phyloP scores from a whole-genome alignment of 2,329 filamentous ascomycete species.

The Coniochaeta sp. region DNA sequence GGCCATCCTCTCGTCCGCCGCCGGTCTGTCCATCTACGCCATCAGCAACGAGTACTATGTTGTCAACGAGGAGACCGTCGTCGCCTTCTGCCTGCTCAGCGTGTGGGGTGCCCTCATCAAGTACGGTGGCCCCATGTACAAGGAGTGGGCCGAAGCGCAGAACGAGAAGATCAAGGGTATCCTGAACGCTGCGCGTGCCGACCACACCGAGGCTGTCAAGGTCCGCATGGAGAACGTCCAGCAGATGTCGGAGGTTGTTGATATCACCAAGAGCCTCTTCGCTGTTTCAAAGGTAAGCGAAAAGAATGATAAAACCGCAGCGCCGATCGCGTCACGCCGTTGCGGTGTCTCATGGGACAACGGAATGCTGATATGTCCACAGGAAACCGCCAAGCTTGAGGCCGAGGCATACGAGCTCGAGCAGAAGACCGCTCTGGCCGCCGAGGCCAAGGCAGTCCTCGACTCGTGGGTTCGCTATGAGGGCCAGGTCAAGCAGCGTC shows the following conservation, averaged over 20 bases:
- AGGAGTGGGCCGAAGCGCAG: conserved; percentile 84
- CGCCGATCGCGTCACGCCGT: neutral
- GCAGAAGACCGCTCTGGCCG: conserved; percentile 86
- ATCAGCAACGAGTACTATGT: conserved; percentile 99
- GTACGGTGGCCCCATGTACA: conserved; percentile 88
- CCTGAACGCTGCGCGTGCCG: conserved; percentile 85
- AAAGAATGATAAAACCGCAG: neutral
- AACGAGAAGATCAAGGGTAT: conserved; percentile 90
- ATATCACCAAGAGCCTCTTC: conserved; percentile 95
- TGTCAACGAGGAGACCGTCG: conserved; percentile 97
- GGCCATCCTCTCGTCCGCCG: conserved; percentile 88
- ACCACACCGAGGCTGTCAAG: conserved; percentile 95
- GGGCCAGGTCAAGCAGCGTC: conserved; percentile 95
- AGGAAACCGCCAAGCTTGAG: conserved; percentile 97
- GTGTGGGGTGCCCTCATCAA: conserved; percentile 91
- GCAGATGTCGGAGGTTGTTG: conserved; percentile 89
- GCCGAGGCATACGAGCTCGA: conserved; percentile 94
- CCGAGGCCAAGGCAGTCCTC: conserved; percentile 89
- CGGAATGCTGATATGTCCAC: neutral
- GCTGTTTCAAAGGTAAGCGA: conserved; percentile 86
- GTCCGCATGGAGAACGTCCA: conserved; percentile 87
- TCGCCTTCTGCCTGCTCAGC: conserved; percentile 84
- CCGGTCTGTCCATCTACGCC: conserved; percentile 85
- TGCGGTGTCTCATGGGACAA: neutral
- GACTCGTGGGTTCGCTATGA: conserved; percentile 99